These are phyloP conservation scores for Nannizziopsis barbatae DNA, from an alignment of 2,329 filamentous ascomycete genomes.

Conservation along the genomic window DNA sequence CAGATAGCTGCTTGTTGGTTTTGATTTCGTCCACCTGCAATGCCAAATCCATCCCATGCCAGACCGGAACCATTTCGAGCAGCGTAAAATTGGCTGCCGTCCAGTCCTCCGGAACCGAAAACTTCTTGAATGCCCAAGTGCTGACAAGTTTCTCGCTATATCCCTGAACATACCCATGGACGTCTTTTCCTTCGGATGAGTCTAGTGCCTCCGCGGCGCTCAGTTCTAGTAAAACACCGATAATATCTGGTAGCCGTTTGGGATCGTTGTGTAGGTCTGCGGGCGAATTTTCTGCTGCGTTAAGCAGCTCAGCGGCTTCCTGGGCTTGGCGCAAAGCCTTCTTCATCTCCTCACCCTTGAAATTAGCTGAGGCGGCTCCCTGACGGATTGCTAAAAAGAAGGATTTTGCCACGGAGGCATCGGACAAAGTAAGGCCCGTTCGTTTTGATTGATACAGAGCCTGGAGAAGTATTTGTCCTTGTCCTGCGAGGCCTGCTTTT, in stretches of 20 bases:
- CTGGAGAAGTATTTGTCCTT: conserved; percentile 28
- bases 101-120: conserved; percentile 21
- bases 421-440: conserved; percentile 29
- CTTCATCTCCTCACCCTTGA: conserved; percentile 24
- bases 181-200: conserved; percentile 30
- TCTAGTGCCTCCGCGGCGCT: conserved; percentile 34
- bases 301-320: conserved; percentile 28
- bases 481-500: conserved; percentile 28
- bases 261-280: conserved; percentile 24
- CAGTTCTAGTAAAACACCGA: conserved; percentile 36
- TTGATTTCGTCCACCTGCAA: conserved; percentile 26
- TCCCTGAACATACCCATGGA: conserved; percentile 30
- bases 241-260: conserved; percentile 32
- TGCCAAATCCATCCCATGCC: conserved; percentile 34
- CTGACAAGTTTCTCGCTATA: conserved; percentile 32
- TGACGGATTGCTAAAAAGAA: conserved; percentile 31
- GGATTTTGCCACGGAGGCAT: conserved; percentile 22
- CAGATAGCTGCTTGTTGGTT: conserved; percentile 19
- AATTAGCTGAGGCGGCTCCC: conserved; percentile 25
- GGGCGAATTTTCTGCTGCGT: conserved; percentile 25
- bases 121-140: conserved; percentile 23
- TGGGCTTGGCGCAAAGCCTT: conserved; percentile 27
- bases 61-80: conserved; percentile 27
- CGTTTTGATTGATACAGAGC: conserved; percentile 26
- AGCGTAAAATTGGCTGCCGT: conserved; percentile 20